These are phyloP conservation scores for Xylaria sp. DNA, from an alignment of 2,329 filamentous ascomycete genomes.

Conservation along the genomic window DNA sequence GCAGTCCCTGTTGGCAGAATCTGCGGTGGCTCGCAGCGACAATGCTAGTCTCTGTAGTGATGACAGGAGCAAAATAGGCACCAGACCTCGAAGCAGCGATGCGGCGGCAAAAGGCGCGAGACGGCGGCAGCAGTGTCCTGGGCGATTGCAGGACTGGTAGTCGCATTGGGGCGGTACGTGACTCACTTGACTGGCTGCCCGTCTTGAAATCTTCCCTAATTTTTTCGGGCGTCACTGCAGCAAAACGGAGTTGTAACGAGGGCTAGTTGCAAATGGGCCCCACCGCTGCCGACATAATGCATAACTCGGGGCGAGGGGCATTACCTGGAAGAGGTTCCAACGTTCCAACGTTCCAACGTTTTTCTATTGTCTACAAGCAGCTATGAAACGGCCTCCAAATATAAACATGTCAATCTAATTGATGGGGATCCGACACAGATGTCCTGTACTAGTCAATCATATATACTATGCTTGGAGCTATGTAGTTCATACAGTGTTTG, in stretches of 20 bases:
- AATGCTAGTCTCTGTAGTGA: background rate
- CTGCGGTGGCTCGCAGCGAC: background rate
- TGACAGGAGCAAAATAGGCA: background rate
- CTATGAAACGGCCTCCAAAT: too few relatives aligned
- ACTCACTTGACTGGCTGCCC: constrained; percentile 37
- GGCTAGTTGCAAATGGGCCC: constrained; percentile 33
- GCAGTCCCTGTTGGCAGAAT: constrained; percentile 12
- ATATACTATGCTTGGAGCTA: too few relatives aligned
- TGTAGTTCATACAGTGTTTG: too few relatives aligned
- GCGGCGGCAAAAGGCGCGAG: constrained; percentile 13
- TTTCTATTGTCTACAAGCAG: too few relatives aligned
- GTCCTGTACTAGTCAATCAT: too few relatives aligned
- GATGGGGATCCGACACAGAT: too few relatives aligned
- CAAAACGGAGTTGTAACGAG: constrained; percentile 25
- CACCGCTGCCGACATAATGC: constrained; percentile 23
- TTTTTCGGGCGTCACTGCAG: constrained; percentile 29
- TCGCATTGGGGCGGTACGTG: constrained; percentile 38
- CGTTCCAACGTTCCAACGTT: background rate
- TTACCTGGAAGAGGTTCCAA: constrained; percentile 5
- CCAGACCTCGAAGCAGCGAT: background rate
- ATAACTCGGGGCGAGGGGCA: constrained; percentile 38
- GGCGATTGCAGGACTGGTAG: constrained; percentile 25
- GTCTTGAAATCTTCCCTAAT: constrained; percentile 29
- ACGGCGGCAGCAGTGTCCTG: constrained; percentile 22
- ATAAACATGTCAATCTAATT: too few relatives aligned